Evolutionary conservation across 495 filamentous ascomycete species (phyloP).

Genomic region (Talaromyces wortmannii): DNA sequence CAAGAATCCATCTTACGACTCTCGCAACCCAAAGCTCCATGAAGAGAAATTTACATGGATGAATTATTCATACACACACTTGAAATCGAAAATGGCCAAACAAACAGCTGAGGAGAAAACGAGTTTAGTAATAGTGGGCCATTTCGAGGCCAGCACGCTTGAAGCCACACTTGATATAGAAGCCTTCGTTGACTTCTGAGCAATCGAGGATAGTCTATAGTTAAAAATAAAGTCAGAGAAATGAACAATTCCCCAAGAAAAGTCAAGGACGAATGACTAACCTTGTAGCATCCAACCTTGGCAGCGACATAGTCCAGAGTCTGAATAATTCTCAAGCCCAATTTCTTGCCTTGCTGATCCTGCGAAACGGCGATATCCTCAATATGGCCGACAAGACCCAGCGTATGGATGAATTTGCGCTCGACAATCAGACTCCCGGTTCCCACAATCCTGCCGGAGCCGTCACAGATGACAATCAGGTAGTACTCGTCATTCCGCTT

Average conservation of each 20-base stretch:
- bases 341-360: conserved; percentile 93
- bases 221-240: conserved; percentile 7
- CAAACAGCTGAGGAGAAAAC: conserved; percentile 10
- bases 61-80: conserved; percentile 5
- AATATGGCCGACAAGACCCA: conserved; percentile 79
- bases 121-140: conserved; percentile 80
- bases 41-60: not conserved
- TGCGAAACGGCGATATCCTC: conserved; percentile 95
- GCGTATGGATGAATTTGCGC: conserved; percentile 45
- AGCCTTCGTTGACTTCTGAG: conserved; percentile 84
- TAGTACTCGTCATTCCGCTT: conserved; percentile 77
- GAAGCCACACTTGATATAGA: conserved; percentile 98
- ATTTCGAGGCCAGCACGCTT: conserved; percentile 90
- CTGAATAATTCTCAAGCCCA: conserved; percentile 88
- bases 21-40: not conserved
- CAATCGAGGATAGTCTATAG: conserved; percentile 66
- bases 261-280: conserved; percentile 12
- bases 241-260: not conserved
- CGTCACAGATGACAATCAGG: conserved; percentile 75
- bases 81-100: conserved; percentile 23
- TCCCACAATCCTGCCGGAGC: conserved; percentile 63
- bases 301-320: conserved; percentile 83
- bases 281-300: conserved; percentile 89
- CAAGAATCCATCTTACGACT: not conserved
- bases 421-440: conserved; percentile 82